Conservation (phyloP, 202 grass and related monocot species). For the Carex arenaria region DNA sequence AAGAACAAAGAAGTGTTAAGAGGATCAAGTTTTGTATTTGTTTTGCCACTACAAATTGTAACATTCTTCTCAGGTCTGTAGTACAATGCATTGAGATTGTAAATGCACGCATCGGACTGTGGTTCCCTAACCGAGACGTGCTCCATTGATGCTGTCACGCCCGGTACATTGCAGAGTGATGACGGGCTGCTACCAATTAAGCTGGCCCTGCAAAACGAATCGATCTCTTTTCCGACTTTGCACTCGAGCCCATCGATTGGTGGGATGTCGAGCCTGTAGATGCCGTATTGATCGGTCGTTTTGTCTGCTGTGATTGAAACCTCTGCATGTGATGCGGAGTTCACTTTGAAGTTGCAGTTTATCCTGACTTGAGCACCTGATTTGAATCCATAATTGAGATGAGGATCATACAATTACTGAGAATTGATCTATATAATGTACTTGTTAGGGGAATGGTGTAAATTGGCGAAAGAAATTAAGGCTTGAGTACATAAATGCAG, state of each 20-base stretch:
- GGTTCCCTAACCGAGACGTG: slow-evolving; percentile 44
- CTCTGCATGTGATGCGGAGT: slow-evolving; percentile 39
- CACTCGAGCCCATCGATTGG: slow-evolving; percentile 69
- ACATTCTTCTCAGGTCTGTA: slow-evolving; percentile 52
- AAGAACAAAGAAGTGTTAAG: slow-evolving; percentile 65
- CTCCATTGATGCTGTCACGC: slow-evolving; percentile 40
- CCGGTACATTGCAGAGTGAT: slow-evolving; percentile 56
- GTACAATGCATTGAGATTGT: slow-evolving; percentile 79
- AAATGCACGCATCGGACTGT: slow-evolving; percentile 33
- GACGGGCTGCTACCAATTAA: slow-evolving; percentile 51
- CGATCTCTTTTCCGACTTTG: slow-evolving; percentile 13
- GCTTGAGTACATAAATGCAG: not conserved
- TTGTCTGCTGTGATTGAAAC: slow-evolving; percentile 64
- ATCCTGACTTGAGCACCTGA: slow-evolving; percentile 70
- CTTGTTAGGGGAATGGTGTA: not conserved
- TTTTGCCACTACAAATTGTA: slow-evolving; percentile 15
- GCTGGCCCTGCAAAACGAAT: slow-evolving; percentile 57
- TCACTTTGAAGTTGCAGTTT: slow-evolving; percentile 58
- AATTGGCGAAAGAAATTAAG: not conserved
- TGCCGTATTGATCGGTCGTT: slow-evolving; percentile 57
- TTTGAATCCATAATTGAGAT: not conserved
- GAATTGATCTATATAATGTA: not conserved
- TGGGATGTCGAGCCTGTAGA: slow-evolving; percentile 67
- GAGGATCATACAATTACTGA: not conserved
- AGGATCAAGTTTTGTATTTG: not conserved